phyloP scores from a whole-genome alignment of 2,329 filamentous ascomycete genomes.

The Colletotrichum sp. region DNA sequence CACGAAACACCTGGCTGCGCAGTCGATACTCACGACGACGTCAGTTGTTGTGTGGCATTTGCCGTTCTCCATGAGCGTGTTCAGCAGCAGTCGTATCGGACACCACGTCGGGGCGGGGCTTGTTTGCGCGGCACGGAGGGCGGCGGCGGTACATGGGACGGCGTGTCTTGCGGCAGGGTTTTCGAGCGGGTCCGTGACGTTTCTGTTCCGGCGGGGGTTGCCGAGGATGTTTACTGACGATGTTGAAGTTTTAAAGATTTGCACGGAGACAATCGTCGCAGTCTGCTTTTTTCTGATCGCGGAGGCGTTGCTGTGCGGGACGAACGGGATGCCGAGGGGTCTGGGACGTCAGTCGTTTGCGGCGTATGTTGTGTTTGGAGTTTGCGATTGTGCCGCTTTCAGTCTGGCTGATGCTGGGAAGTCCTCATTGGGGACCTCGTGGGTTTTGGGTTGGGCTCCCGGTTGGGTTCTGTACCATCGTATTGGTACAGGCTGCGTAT shows the following conservation, averaged over 20 bases:
- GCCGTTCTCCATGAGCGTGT: constrained; percentile 46
- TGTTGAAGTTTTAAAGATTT: not conserved
- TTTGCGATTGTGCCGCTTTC: not conserved
- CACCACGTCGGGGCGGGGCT: constrained; percentile 45
- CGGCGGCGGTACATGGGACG: not conserved
- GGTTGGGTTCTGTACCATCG: too few relatives aligned
- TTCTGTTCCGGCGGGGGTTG: not conserved
- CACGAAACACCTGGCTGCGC: constrained; percentile 45
- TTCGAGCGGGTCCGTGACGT: not conserved
- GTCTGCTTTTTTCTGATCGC: not conserved
- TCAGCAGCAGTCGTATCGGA: constrained; percentile 45
- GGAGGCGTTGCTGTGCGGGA: not conserved
- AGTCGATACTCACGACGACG: constrained; percentile 44
- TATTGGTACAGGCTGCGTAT: too few relatives aligned
- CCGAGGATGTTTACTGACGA: not conserved
- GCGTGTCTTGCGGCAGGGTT: not conserved
- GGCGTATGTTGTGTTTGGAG: not conserved
- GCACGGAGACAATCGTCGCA: fast-evolving
- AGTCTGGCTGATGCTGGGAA: not conserved
- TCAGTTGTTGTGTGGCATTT: constrained; percentile 47
- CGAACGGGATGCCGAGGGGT: not conserved
- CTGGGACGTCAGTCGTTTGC: not conserved
- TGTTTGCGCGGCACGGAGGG: constrained; percentile 17
- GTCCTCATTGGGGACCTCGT: not conserved
- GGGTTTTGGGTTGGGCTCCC: not conserved